Evolutionary conservation across 352 stramenopile genomes (phyloP).

Genomic region (Hyaloperonospora brassicae): DNA sequence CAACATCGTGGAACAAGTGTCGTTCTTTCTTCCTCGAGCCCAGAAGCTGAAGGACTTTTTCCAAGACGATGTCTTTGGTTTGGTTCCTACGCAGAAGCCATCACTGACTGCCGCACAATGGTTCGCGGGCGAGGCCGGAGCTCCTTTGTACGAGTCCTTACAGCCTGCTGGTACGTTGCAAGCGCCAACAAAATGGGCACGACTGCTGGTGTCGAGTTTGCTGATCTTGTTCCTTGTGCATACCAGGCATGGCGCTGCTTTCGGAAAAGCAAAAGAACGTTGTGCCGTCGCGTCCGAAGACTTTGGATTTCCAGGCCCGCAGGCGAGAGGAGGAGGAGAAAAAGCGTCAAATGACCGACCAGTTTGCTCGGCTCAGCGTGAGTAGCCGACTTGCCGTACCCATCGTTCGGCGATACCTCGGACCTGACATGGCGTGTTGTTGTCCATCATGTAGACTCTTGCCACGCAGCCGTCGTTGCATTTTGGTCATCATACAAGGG

Average conservation of each 20-base stretch:
- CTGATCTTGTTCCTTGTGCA: conserved; percentile 4
- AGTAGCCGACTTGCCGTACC: conserved; percentile 3
- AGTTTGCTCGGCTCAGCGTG: conserved; percentile 68
- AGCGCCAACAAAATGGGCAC: neutral
- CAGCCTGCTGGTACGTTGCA: conserved; percentile 33
- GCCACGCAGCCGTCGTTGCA: conserved; percentile 68
- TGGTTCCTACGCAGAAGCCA: conserved; percentile 26
- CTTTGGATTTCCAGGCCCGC: conserved; percentile 56
- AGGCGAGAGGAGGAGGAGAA: conserved; percentile 55
- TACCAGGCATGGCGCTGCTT: conserved; percentile 46
- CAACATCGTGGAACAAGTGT: conserved; percentile 42
- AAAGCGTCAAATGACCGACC: conserved; percentile 43
- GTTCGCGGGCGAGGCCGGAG: conserved; percentile 42
- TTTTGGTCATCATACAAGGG: conserved; percentile 28
- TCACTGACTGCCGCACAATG: conserved; percentile 34
- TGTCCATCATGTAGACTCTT: conserved; percentile 30
- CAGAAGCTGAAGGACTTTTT: conserved; percentile 67
- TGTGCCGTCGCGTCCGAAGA: conserved; percentile 38
- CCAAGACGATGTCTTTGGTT: conserved; percentile 69
- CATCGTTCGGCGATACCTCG: conserved; percentile 1
- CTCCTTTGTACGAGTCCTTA: conserved; percentile 47
- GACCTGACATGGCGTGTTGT: conserved; percentile 6
- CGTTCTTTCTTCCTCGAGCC: conserved; percentile 59
- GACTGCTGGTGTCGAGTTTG: neutral
- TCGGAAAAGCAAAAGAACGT: conserved; percentile 47